phyloP scores from a whole-genome alignment of 352 stramenopile species.

The Phytophthora sojae region DNA sequence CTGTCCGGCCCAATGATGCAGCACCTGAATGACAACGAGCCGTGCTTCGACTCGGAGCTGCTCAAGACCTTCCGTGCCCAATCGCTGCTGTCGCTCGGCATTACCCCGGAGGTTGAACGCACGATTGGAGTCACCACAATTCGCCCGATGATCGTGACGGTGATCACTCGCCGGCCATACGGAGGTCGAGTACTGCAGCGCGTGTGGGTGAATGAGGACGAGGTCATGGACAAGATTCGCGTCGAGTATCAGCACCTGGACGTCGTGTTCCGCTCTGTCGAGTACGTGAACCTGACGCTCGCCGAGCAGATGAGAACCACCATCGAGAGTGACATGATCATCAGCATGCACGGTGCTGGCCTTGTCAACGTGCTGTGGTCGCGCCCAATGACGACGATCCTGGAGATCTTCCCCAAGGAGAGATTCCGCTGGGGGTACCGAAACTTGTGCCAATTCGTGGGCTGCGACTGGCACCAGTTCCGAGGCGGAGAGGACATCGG shows the following conservation, averaged over 20 bases:
- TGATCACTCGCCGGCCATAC: slow-evolving; percentile 67
- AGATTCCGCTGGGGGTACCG: slow-evolving; percentile 73
- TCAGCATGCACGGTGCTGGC: slow-evolving; percentile 85
- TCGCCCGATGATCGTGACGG: slow-evolving; percentile 51
- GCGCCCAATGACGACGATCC: slow-evolving; percentile 52
- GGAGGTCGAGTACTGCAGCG: slow-evolving; percentile 57
- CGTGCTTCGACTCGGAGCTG: slow-evolving; percentile 62
- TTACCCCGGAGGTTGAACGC: slow-evolving; percentile 38
- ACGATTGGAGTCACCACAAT: slow-evolving; percentile 20
- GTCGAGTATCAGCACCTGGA: slow-evolving; percentile 41
- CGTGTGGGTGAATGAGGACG: slow-evolving; percentile 74
- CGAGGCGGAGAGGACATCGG: slow-evolving; percentile 49
- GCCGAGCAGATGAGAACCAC: slow-evolving; percentile 71
- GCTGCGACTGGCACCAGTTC: slow-evolving; percentile 72
- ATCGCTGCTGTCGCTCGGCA: slow-evolving; percentile 35
- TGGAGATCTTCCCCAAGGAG: slow-evolving; percentile 79
- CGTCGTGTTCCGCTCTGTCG: slow-evolving; percentile 61
- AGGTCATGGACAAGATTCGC: slow-evolving; percentile 57
- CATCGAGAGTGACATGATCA: slow-evolving; percentile 75
- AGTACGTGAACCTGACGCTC: slow-evolving; percentile 70
- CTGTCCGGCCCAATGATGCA: slow-evolving; percentile 68
- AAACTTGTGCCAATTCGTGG: slow-evolving; percentile 79
- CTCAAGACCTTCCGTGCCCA: slow-evolving; percentile 57
- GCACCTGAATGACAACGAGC: slow-evolving; percentile 70
- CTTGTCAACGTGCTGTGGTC: slow-evolving; percentile 82